Evolutionary conservation across 371 early-diverging fungal species (phyloP).

Genomic region (Saksenaea oblongispora): DNA sequence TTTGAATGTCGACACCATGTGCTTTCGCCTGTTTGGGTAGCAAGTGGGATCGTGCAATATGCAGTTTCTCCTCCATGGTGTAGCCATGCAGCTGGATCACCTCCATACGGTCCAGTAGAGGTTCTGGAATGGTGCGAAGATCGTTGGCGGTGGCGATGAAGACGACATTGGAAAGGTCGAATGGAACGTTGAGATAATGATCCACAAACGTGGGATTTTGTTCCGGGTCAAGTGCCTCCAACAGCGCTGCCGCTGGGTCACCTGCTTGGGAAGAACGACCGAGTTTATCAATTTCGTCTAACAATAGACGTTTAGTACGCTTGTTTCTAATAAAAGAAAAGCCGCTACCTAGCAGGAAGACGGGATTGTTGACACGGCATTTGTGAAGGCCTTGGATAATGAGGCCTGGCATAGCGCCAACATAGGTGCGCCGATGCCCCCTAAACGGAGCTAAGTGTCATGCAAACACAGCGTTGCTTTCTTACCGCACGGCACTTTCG

Average conservation of each 20-base stretch:
- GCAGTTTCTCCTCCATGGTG: conserved; percentile 79
- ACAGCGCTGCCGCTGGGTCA: conserved; percentile 82
- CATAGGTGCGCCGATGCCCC: conserved; percentile 90
- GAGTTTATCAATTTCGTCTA: conserved; percentile 85
- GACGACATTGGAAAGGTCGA: conserved; percentile 82
- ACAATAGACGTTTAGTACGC: background rate
- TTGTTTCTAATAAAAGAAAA: background rate
- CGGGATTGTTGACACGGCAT: conserved; percentile 79
- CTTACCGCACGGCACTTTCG: conserved; percentile 79
- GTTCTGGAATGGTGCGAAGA: conserved; percentile 75
- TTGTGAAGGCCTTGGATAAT: conserved; percentile 79
- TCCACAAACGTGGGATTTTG: conserved; percentile 84
- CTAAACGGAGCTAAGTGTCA: conserved; percentile 25
- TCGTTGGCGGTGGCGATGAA: conserved; percentile 91
- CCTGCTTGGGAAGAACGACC: conserved; percentile 68
- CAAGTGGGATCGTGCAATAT: conserved; percentile 53
- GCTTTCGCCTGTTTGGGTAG: conserved; percentile 70
- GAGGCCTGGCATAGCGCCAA: conserved; percentile 86
- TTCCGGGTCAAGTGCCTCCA: conserved; percentile 89
- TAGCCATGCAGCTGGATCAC: conserved; percentile 82
- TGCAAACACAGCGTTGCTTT: conserved; percentile 12
- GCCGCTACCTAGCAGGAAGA: conserved; percentile 67
- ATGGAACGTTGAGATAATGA: conserved; percentile 83
- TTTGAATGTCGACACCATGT: conserved; percentile 66
- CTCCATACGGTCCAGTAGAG: conserved; percentile 89